Evolutionary conservation across 108 stramenopile species (phyloP).

Genomic region (Discostella stelligeroides): DNA sequence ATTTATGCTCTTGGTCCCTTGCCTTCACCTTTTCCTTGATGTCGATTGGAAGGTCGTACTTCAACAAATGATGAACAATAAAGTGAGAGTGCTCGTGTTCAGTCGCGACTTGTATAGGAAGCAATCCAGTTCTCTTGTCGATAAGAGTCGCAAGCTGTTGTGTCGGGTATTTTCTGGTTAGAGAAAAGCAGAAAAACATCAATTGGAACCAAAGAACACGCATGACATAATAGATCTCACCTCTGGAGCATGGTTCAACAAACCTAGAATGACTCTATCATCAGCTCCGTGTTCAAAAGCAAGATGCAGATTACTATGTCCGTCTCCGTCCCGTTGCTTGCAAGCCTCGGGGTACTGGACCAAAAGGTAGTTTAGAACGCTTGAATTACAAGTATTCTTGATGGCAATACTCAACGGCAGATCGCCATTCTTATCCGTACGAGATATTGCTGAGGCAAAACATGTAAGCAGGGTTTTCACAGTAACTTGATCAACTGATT

Average conservation of each 20-base stretch:
- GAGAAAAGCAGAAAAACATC: too few relatives aligned
- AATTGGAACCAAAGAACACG: too few relatives aligned
- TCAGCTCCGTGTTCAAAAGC: slow-evolving; percentile 79
- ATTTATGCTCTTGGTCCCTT: slow-evolving; percentile 70
- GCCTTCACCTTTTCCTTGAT: slow-evolving; percentile 77
- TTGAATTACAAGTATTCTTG: slow-evolving; percentile 63
- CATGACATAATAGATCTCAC: too few relatives aligned
- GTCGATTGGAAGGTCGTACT: slow-evolving; percentile 79
- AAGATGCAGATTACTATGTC: slow-evolving; percentile 68
- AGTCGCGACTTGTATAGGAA: slow-evolving; percentile 81
- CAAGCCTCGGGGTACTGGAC: slow-evolving; percentile 78
- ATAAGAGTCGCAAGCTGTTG: slow-evolving; percentile 61
- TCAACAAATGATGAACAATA: slow-evolving; percentile 78
- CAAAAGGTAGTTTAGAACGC: slow-evolving; percentile 66
- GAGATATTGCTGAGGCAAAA: slow-evolving; percentile 68
- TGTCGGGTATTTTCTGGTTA: too few relatives aligned
- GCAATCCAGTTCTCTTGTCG: slow-evolving; percentile 70
- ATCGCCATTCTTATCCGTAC: slow-evolving; percentile 85
- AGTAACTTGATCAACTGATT: slow-evolving; percentile 80
- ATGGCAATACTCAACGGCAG: slow-evolving; percentile 71
- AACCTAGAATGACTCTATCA: slow-evolving; percentile 75
- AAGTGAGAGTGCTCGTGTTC: slow-evolving; percentile 81
- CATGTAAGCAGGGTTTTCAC: slow-evolving; percentile 82
- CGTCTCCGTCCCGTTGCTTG: slow-evolving; percentile 62
- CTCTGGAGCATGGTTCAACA: slow-evolving; percentile 80